Conservation (phyloP, 1,284 basidiomycete species). For the Irpex sp. region DNA sequence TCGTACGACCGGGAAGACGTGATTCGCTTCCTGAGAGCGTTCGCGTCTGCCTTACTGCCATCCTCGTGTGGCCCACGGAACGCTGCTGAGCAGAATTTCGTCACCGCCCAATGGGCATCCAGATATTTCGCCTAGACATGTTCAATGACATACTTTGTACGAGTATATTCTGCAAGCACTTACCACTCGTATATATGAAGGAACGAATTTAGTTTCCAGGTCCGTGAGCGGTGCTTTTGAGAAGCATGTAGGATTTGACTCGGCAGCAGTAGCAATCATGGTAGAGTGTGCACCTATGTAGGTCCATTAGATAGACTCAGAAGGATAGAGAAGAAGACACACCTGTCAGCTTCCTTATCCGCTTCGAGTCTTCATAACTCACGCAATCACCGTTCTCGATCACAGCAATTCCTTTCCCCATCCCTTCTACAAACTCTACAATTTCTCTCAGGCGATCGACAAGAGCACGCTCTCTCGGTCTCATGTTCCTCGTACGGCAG, state of each 20-base stretch:
- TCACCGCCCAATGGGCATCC: slow-evolving; percentile 78
- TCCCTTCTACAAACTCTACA: slow-evolving; percentile 71
- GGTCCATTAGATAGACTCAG: neutral
- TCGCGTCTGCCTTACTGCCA: slow-evolving; percentile 56
- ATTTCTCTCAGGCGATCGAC: slow-evolving; percentile 82
- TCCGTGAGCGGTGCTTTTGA: slow-evolving; percentile 64
- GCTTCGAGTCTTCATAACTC: slow-evolving; percentile 74
- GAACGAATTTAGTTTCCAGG: slow-evolving; percentile 69
- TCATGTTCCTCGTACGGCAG: slow-evolving; percentile 93
- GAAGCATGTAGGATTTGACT: slow-evolving; percentile 91
- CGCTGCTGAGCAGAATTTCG: slow-evolving; percentile 89
- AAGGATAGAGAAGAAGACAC: slow-evolving; percentile 3
- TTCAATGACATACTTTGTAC: neutral
- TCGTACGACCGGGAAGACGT: slow-evolving; percentile 66
- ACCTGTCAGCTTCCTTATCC: slow-evolving; percentile 77
- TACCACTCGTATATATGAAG: slow-evolving; percentile 76
- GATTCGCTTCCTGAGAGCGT: slow-evolving; percentile 51
- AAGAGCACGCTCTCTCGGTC: slow-evolving; percentile 78
- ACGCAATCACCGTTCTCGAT: slow-evolving; percentile 94
- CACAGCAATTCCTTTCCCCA: slow-evolving; percentile 77
- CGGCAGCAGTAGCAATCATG: slow-evolving; percentile 96
- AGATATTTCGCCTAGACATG: slow-evolving; percentile 41
- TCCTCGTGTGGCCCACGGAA: slow-evolving; percentile 64
- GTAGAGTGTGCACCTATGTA: slow-evolving; percentile 78
- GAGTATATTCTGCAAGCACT: slow-evolving; percentile 22